Evolutionary conservation across 176 grass and related monocot species (phyloP).

Genomic region (Juncus inflexus): DNA sequence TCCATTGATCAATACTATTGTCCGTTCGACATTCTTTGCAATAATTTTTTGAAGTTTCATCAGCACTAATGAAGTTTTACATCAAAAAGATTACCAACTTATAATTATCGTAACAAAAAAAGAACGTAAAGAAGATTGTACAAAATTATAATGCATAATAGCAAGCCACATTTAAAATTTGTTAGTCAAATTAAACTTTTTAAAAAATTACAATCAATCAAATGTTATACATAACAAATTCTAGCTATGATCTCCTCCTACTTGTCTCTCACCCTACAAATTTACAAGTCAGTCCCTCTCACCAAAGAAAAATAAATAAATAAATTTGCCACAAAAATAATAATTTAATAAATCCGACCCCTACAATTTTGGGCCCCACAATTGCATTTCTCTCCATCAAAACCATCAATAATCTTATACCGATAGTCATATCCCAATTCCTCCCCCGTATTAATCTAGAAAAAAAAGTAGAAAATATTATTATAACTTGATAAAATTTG

Average conservation of each 20-base stretch:
- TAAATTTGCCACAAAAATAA: conserved; percentile 3
- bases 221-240: conserved; percentile 19
- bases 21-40: no score
- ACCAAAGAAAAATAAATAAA: conserved; percentile 15
- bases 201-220: not conserved
- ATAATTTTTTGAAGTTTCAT: no score
- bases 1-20: no score
- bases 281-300: conserved; percentile 23
- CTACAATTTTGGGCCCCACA: conserved; percentile 69
- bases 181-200: conserved; percentile 9
- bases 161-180: conserved; percentile 2
- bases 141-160: no score
- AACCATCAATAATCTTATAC: conserved; percentile 44
- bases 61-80: no score
- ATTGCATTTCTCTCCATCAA: conserved; percentile 45
- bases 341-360: conserved; percentile 64
- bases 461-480: conserved; percentile 21
- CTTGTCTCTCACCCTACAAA: conserved; percentile 3
- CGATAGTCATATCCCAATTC: conserved; percentile 81
- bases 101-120: no score
- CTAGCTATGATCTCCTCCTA: conserved; percentile 12
- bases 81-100: no score
- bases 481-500: conserved; percentile 2
- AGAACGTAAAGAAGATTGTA: no score
- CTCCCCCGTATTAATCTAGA: conserved; percentile 67